Evolutionary conservation across 495 filamentous ascomycete species (phyloP).

Genomic region (Tuber calosporum): DNA sequence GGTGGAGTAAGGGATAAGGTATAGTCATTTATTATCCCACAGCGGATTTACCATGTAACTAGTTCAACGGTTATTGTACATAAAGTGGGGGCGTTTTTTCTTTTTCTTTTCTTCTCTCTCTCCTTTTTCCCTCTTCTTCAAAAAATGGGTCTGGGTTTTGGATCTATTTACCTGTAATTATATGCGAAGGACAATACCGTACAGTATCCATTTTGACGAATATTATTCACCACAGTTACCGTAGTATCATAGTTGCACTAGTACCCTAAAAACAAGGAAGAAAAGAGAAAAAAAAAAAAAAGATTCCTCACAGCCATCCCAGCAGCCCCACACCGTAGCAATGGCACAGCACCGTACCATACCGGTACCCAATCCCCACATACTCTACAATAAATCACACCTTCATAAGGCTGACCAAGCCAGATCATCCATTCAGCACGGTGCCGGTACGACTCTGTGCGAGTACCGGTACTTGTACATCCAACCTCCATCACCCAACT

Average conservation of each 20-base stretch:
- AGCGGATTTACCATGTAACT: background rate
- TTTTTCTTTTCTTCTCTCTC: background rate
- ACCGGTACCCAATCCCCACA: background rate
- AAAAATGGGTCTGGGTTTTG: background rate
- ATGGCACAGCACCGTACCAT: background rate
- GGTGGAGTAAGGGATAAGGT: background rate
- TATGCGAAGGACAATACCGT: background rate
- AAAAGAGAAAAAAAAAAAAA: background rate
- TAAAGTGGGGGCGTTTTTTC: background rate
- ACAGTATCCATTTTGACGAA: background rate
- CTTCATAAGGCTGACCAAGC: background rate
- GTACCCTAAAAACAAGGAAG: background rate
- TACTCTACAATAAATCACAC: too few relatives aligned
- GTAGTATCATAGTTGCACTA: background rate
- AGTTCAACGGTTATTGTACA: background rate
- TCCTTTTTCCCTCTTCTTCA: background rate
- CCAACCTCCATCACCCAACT: too few relatives aligned
- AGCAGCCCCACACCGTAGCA: background rate
- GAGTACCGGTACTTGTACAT: too few relatives aligned
- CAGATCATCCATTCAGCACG: too few relatives aligned
- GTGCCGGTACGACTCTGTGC: too few relatives aligned
- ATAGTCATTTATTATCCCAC: background rate
- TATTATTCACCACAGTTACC: background rate
- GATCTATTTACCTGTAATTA: background rate
- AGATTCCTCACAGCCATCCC: background rate